Evolutionary conservation across 352 stramenopile species (phyloP), one percentile per base, ranked within the genome.

Genomic region (Pythium volutum): DNA sequence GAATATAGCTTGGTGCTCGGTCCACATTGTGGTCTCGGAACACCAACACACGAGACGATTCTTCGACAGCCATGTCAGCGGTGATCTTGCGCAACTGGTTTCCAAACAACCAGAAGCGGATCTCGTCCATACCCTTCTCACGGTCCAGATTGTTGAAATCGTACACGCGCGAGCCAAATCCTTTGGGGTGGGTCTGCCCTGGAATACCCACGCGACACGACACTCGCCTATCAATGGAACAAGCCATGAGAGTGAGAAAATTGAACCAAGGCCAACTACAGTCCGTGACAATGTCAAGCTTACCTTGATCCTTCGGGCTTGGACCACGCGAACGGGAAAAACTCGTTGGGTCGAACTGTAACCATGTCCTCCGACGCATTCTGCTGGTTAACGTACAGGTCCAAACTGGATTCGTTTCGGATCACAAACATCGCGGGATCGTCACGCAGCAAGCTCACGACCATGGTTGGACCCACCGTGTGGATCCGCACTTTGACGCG

Each of bases 361-460:
- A 87, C 64, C 26, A 60, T 75, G 45, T 91, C 81, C 27, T 91
- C 76, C 1, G 82, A 90, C 22, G 67, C 79, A 55, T 88, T 68
- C 0, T 84, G 66, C 56, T 96, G 84, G 36, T 72, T 87, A 33
- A 94, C 78, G 54, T 80, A 81, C 25, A 96, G 64, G 36, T 93
- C 82, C 9, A 75, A 76, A 43, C 70, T 86, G 16, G 87, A 92
- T 49, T 94, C 77, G 48, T 96, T 96, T 61, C 79, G 77, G 18
- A 96, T 89, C 42, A 93, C 71, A 50, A 91, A 93, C 84, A 94
- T 93, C 1, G 87, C 78, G 14, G 87, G 87, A 38, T 91, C 80
- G 34, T 96, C 87, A 15, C 70, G 71, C 60, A 81, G 65, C 2
- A 96, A 67, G 22, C 77, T 96, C 22, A 96, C 70, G 31, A 94